Conservation (phyloP, 169 alveolate species). For the Babesia ovata region DNA sequence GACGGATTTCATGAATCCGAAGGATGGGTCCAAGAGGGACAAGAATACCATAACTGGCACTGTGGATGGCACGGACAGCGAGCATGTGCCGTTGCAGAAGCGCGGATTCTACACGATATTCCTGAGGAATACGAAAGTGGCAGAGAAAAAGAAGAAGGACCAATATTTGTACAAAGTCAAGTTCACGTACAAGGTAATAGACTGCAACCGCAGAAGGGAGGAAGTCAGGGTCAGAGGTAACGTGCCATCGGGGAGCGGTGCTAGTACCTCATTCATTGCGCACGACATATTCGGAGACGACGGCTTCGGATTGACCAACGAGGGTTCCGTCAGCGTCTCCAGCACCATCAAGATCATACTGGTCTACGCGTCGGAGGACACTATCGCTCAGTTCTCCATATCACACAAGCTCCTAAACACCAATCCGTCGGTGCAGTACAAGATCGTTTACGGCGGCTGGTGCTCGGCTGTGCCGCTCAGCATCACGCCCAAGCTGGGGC, state of each 20-base stretch:
- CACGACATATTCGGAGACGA: slow-evolving; percentile 26
- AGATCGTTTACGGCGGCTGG: slow-evolving; percentile 58
- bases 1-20: slow-evolving; percentile 3
- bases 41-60: background rate
- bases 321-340: slow-evolving; percentile 7
- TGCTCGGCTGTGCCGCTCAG: slow-evolving; percentile 38
- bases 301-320: slow-evolving; percentile 13
- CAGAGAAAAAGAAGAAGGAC: slow-evolving; percentile 27
- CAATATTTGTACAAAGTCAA: slow-evolving; percentile 25
- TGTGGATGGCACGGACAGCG: slow-evolving; percentile 3
- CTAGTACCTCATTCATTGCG: background rate
- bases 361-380: background rate
- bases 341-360: slow-evolving; percentile 14
- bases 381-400: slow-evolving; percentile 12
- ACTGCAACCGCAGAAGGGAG: slow-evolving; percentile 12
- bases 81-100: slow-evolving; percentile 25
- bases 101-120: slow-evolving; percentile 67
- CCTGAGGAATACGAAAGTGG: slow-evolving; percentile 28
- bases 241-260: background rate
- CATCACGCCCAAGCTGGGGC: slow-evolving; percentile 41
- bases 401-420: slow-evolving; percentile 1
- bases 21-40: background rate
- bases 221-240: background rate
- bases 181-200: slow-evolving; percentile 30
- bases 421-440: slow-evolving; percentile 42